Percentiles rank a stretch among this genome's conserved stretches.
phyloP scores from a whole-genome alignment of 495 filamentous ascomycete species.

The Podospora comata region DNA sequence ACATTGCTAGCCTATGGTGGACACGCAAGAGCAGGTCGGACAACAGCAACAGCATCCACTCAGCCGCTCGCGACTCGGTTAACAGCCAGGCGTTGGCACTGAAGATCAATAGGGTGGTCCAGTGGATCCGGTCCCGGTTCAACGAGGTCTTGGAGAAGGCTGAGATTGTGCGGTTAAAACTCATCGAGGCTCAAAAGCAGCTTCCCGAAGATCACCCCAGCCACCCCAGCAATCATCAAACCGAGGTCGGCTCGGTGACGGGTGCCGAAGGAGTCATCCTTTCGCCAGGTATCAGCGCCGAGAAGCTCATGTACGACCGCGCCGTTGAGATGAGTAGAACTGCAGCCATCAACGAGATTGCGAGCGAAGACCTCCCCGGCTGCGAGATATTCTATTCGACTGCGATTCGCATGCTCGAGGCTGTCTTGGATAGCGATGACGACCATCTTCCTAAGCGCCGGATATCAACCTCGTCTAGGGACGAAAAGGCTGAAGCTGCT shows the following conservation, averaged over 20 bases:
- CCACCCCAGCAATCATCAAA: conserved; percentile 70
- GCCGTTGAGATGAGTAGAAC: conserved; percentile 93
- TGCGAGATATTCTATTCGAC: conserved; percentile 94
- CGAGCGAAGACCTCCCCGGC: conserved; percentile 79
- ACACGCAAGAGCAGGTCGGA: conserved; percentile 69
- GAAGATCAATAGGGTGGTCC: conserved; percentile 87
- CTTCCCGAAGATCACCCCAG: conserved; percentile 81
- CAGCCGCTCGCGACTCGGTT: conserved; percentile 41
- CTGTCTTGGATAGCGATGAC: conserved; percentile 83
- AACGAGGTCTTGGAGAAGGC: conserved; percentile 96
- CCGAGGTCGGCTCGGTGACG: conserved; percentile 47
- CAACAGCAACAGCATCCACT: conserved; percentile 43
- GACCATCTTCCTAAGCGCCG: conserved; percentile 52
- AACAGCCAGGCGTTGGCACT: conserved; percentile 56
- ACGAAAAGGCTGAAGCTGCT: conserved; percentile 42
- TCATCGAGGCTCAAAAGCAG: conserved; percentile 80
- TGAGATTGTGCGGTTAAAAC: conserved; percentile 80
- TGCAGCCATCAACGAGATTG: conserved; percentile 92
- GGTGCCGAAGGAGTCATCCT: conserved; percentile 54
- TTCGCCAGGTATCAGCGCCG: conserved; percentile 78
- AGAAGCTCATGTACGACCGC: conserved; percentile 97
- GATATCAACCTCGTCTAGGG: conserved; percentile 34
- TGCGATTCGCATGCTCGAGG: conserved; percentile 89
- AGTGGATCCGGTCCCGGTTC: conserved; percentile 91
- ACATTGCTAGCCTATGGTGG: conserved; percentile 94